Conservation (phyloP, 371 early-diverging fungal genomes). For the Rhizomucor pusillus region DNA sequence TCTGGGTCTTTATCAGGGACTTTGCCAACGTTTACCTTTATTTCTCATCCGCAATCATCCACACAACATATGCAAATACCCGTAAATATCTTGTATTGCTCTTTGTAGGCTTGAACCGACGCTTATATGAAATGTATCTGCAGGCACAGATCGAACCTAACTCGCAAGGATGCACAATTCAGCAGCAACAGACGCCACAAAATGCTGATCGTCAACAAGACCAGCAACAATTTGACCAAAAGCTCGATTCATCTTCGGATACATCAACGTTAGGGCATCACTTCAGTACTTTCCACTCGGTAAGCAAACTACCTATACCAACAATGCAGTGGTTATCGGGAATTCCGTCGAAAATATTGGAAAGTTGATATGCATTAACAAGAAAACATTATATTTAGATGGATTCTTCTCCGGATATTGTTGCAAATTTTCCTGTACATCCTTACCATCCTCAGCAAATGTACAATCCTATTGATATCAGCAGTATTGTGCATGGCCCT, state of each 20-base stretch:
- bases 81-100: neutral
- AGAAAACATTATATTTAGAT: neutral
- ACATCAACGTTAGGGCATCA: neutral
- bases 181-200: neutral
- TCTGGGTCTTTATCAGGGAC: conserved; percentile 9
- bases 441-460: conserved; percentile 4
- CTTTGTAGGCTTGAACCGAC: neutral
- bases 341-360: no score
- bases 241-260: neutral
- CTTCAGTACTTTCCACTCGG: neutral
- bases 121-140: neutral
- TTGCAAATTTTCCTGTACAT: neutral
- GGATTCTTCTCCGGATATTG: neutral
- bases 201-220: neutral
- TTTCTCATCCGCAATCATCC: conserved; percentile 3
- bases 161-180: neutral
- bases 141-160: neutral
- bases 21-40: conserved; percentile 10
- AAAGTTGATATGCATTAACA: neutral
- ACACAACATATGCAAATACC: conserved; percentile 4
- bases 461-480: conserved; percentile 19
- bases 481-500: conserved; percentile 19
- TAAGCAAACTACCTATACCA: neutral
- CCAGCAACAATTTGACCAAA: neutral
- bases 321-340: no score